These are phyloP conservation scores for Candida tropicalis DNA, from an alignment of 1,139 yeast species.

Conservation along the genomic window DNA sequence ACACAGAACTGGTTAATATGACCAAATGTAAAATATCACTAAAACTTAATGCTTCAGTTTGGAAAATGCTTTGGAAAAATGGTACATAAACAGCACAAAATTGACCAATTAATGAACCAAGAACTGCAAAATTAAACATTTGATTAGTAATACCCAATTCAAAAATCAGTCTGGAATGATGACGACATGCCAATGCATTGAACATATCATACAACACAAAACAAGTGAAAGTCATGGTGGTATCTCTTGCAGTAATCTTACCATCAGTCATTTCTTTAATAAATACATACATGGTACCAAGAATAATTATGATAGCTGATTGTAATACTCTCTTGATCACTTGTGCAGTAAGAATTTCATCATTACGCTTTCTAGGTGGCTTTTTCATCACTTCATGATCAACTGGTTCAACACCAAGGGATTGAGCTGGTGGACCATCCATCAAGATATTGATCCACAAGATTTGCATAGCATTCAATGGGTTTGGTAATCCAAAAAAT, in stretches of 20 bases:
- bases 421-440: slow-evolving; percentile 99
- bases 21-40: slow-evolving; percentile 67
- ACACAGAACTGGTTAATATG: slow-evolving; percentile 73
- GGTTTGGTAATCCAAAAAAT: slow-evolving; percentile 84
- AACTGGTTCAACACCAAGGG: slow-evolving; percentile 95
- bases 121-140: slow-evolving; percentile 92
- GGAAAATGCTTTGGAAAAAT: slow-evolving; percentile 87
- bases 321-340: slow-evolving; percentile 74
- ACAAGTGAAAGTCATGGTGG: slow-evolving; percentile 98
- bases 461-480: slow-evolving; percentile 98
- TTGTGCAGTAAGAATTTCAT: slow-evolving; percentile 70
- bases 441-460: slow-evolving; percentile 95
- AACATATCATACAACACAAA: slow-evolving; percentile 95
- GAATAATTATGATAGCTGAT: slow-evolving; percentile 68
- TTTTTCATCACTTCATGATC: slow-evolving; percentile 92
- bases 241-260: slow-evolving; percentile 85
- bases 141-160: slow-evolving; percentile 75
- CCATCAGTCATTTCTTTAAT: slow-evolving; percentile 82
- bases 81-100: slow-evolving; percentile 91
- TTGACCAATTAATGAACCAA: slow-evolving; percentile 91
- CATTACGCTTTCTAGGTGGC: slow-evolving; percentile 89
- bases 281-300: slow-evolving; percentile 86
- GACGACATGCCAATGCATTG: slow-evolving; percentile 91
- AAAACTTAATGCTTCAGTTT: slow-evolving; percentile 82
- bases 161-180: slow-evolving; percentile 77